These are phyloP conservation scores for Venturia carpophila DNA, from an alignment of 2,329 filamentous ascomycete genomes.

Conservation along the genomic window DNA sequence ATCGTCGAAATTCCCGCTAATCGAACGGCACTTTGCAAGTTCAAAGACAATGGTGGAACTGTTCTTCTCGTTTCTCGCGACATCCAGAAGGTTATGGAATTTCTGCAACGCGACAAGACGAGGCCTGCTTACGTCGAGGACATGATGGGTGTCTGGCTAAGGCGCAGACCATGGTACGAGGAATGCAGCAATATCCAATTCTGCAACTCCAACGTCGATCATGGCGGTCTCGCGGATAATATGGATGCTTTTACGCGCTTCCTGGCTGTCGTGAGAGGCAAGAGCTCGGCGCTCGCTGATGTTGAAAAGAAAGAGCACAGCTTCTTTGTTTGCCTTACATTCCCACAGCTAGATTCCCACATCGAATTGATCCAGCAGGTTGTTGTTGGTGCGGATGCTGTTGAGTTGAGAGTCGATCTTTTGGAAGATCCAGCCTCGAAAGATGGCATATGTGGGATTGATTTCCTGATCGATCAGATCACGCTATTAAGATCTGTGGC, in stretches of 20 bases:
- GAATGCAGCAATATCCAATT: conserved; percentile 94
- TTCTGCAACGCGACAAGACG: conserved; percentile 79
- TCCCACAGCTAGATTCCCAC: conserved; percentile 62
- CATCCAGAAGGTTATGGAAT: conserved; percentile 80
- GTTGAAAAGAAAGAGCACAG: conserved; percentile 61
- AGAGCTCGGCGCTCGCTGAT: conserved; percentile 44
- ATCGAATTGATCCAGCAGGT: conserved; percentile 60
- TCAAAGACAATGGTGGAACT: conserved; percentile 67
- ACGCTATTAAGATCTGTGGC: conserved; percentile 66
- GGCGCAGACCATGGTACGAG: conserved; percentile 81
- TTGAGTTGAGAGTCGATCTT: conserved; percentile 89
- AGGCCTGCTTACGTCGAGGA: conserved; percentile 88
- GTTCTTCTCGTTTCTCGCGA: conserved; percentile 84
- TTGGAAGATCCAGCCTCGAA: conserved; percentile 61
- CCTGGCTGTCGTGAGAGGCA: conserved; percentile 59
- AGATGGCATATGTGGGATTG: conserved; percentile 53
- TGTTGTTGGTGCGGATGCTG: conserved; percentile 79
- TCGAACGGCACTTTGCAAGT: conserved; percentile 64
- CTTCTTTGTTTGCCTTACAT: conserved; percentile 88
- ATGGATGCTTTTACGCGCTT: conserved; percentile 68
- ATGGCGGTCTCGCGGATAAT: conserved; percentile 41
- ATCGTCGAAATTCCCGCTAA: conserved; percentile 81
- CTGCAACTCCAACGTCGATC: conserved; percentile 63
- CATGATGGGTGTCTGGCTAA: conserved; percentile 82
- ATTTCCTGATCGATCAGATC: conserved; percentile 76